Percentiles rank a stretch among this genome's conserved stretches.
Evolutionary conservation across 148 eudicot genomes (phyloP).

Genomic region (Cornus controversa): DNA sequence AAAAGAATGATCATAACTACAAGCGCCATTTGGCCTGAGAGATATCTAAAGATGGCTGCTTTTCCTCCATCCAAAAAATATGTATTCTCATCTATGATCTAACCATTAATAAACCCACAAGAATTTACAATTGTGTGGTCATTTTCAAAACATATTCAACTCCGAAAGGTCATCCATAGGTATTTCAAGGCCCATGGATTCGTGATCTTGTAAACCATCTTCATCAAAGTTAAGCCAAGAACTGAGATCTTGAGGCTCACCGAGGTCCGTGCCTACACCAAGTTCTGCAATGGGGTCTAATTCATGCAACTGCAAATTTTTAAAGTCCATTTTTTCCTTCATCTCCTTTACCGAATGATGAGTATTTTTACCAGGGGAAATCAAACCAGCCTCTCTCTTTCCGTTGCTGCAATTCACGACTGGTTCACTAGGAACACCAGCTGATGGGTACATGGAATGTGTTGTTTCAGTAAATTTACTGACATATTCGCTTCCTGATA

Average conservation of each 20-base stretch:
- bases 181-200: constrained; percentile 62
- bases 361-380: constrained; percentile 38
- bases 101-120: constrained; percentile 27
- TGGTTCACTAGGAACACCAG: constrained; percentile 31
- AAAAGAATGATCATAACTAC: constrained; percentile 63
- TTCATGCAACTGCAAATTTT: constrained; percentile 48
- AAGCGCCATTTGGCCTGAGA: constrained; percentile 38
- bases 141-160: constrained; percentile 60
- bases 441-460: constrained; percentile 44
- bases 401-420: constrained; percentile 28
- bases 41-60: constrained; percentile 38
- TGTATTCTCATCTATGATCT: constrained; percentile 31
- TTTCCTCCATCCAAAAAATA: constrained; percentile 25
- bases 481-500: constrained; percentile 30
- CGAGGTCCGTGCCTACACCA: constrained; percentile 52
- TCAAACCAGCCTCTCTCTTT: constrained; percentile 45
- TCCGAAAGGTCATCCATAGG: constrained; percentile 92
- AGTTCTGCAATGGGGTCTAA: constrained; percentile 63
- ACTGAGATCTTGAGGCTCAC: constrained; percentile 61
- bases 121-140: constrained; percentile 41
- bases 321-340: constrained; percentile 44
- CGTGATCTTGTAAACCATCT: constrained; percentile 58
- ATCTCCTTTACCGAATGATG: constrained; percentile 41
- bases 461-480: constrained; percentile 30
- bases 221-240: constrained; percentile 80